Conservation (phyloP, 148 eudicot genomes). For the Bassia scoparia region DNA sequence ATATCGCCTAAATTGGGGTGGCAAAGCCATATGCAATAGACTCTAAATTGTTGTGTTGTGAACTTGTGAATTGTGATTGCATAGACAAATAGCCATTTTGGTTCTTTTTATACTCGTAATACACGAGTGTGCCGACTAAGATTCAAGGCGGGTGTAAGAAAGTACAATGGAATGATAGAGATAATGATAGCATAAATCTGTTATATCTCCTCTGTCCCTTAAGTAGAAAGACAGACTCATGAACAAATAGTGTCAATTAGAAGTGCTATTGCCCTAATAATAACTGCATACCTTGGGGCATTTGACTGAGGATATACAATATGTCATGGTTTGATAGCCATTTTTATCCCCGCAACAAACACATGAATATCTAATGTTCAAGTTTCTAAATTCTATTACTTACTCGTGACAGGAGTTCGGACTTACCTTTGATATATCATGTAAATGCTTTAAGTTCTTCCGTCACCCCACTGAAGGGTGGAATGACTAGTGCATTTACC, state of each 20-base stretch:
- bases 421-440: conserved; percentile 62
- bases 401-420: too few species aligned
- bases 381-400: not conserved
- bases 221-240: not conserved
- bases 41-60: too few species aligned
- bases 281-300: not conserved
- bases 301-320: not conserved
- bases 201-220: not conserved
- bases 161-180: not conserved
- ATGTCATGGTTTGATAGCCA: not conserved
- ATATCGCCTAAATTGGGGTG: not conserved
- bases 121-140: too few species aligned
- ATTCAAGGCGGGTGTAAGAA: not conserved
- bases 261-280: not conserved
- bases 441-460: conserved; percentile 80
- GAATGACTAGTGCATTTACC: conserved; percentile 67
- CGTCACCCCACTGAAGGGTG: conserved; percentile 81
- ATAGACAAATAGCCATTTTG: not conserved
- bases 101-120: too few species aligned
- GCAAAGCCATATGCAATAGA: not conserved
- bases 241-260: too few species aligned
- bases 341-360: not conserved
- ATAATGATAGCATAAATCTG: not conserved
- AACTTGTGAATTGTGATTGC: not conserved
- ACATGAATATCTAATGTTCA: not conserved